Base-by-base conservation (phyloP, 164 flowering plant genomes). In the Paratinospora sagittata region DNA sequence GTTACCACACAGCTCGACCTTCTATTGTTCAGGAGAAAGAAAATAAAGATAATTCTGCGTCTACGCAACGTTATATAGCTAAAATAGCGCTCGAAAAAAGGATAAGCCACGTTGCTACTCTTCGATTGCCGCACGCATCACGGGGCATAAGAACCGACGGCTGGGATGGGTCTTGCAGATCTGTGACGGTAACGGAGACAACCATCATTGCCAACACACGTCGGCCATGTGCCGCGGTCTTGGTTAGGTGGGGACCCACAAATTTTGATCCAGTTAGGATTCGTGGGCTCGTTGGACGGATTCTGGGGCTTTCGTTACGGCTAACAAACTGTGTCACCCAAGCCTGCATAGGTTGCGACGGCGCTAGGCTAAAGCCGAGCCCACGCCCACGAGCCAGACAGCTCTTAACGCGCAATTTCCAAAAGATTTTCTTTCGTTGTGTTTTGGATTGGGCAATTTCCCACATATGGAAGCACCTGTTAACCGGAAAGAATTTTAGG, bases 141-240 rank as follows among this genome's bases (percentile, higher is more conserved):
- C 49, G 49, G 9, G 49, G 9, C n/a, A 16, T 16, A 16, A 3
- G 2, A 19, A 52, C 5, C 21, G 41, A 68, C 63, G 76, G 78
- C 34, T 34, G 47, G 41, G 71, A 73, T 67, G 23, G 7, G 17
- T 39, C 27, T 52, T n/a, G 19, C 68, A 68, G 77, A 64, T 68
- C 70, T 24, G 66, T 67, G 72, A 60, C 67, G 43, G 57, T 11
- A 66, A 30, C 33, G 21, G 2, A 52, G 65, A 39, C 58, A 69
- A 65, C n/a, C 66, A 81, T 76, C 74, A 81, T 78, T 65, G 49
- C 37, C 23, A 61, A 65, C 81, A 1, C 16, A 79, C 70, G 77
- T 77, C 72, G 77, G 69, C 76, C 84, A 77, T 71, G 84, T 79
- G 82, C 79, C 76, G 76, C 74, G 27, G 79, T 73, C 61, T 68